phyloP scores from a whole-genome alignment of 2,329 filamentous ascomycete species.

The Pyricularia pennisetigena region DNA sequence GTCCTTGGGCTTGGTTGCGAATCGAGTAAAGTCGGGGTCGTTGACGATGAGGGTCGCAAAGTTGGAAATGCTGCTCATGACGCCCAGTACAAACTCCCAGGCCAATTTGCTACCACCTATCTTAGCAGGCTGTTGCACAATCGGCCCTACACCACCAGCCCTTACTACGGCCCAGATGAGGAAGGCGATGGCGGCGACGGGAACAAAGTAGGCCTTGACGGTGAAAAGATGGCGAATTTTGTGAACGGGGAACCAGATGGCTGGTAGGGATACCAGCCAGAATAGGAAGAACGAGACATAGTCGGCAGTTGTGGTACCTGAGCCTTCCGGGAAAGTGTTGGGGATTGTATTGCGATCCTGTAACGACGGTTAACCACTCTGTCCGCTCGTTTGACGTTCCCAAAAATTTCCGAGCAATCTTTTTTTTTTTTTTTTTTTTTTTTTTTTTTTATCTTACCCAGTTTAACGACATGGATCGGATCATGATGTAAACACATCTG shows the following conservation, averaged over 20 bases:
- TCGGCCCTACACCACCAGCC: conserved; percentile 74
- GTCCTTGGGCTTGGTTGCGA: conserved; percentile 65
- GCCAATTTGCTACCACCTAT: conserved; percentile 58
- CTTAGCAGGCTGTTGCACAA: conserved; percentile 58
- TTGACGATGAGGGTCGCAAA: conserved; percentile 82
- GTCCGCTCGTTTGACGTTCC: no score
- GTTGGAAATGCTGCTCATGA: conserved; percentile 86
- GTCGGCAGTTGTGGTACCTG: conserved; percentile 64
- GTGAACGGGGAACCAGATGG: conserved; percentile 84
- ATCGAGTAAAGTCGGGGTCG: conserved; percentile 77
- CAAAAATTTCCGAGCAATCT: neutral
- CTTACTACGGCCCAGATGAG: conserved; percentile 80
- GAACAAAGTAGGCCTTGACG: conserved; percentile 78
- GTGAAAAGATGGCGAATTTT: conserved; percentile 86
- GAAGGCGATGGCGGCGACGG: conserved; percentile 72
- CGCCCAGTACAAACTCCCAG: conserved; percentile 75
- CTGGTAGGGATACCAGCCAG: conserved; percentile 70
- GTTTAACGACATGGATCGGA: conserved; percentile 69
- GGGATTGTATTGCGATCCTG: conserved; percentile 45
- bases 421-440: no score
- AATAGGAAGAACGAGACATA: conserved; percentile 83
- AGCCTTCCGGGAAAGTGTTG: conserved; percentile 54
- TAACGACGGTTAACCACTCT: neutral
- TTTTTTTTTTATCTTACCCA: conserved; percentile 44
- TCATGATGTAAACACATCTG: conserved; percentile 81